These are phyloP conservation scores for Pythium sukuiense DNA, from an alignment of 352 stramenopile genomes.

Conservation along the genomic window DNA sequence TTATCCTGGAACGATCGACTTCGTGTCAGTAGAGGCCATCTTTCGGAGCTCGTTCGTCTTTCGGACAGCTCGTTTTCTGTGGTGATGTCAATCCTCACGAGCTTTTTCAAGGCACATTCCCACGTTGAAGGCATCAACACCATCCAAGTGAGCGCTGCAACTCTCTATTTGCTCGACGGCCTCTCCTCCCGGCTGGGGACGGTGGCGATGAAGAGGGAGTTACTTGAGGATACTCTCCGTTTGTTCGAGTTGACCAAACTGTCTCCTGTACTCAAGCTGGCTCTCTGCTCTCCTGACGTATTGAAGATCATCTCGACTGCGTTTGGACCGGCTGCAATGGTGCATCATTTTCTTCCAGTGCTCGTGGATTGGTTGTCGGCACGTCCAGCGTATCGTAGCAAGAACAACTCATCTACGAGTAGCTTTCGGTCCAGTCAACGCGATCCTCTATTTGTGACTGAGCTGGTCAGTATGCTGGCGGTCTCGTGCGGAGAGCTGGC, in stretches of 20 bases:
- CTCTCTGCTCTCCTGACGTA: slow-evolving; percentile 48
- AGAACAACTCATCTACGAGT: background rate
- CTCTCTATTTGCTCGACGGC: slow-evolving; percentile 57
- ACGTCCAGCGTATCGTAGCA: slow-evolving; percentile 18
- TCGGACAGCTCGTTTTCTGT: slow-evolving; percentile 46
- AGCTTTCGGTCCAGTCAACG: slow-evolving; percentile 11
- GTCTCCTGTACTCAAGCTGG: slow-evolving; percentile 38
- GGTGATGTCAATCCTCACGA: slow-evolving; percentile 47
- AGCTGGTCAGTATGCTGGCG: slow-evolving; percentile 45
- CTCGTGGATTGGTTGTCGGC: slow-evolving; percentile 67
- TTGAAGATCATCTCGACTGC: slow-evolving; percentile 27
- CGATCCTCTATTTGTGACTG: slow-evolving; percentile 39
- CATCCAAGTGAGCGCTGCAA: slow-evolving; percentile 48
- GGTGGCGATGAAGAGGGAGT: slow-evolving; percentile 28
- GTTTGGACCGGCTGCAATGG: slow-evolving; percentile 48
- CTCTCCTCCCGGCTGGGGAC: slow-evolving; percentile 46
- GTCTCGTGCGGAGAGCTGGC: slow-evolving; percentile 53
- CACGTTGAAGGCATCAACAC: slow-evolving; percentile 41
- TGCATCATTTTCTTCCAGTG: slow-evolving; percentile 60
- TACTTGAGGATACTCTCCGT: slow-evolving; percentile 48
- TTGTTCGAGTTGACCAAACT: slow-evolving; percentile 62
- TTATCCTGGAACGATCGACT: slow-evolving; percentile 50
- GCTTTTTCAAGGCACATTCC: slow-evolving; percentile 49
- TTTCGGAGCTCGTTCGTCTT: slow-evolving; percentile 45
- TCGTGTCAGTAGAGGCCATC: slow-evolving; percentile 26